A percentile compares a stretch with the other conserved stretches of the same genome.
Evolutionary conservation across 192 early-diverging fungal genomes (phyloP).

Genomic region (Rhizoclosmatium globosum): DNA sequence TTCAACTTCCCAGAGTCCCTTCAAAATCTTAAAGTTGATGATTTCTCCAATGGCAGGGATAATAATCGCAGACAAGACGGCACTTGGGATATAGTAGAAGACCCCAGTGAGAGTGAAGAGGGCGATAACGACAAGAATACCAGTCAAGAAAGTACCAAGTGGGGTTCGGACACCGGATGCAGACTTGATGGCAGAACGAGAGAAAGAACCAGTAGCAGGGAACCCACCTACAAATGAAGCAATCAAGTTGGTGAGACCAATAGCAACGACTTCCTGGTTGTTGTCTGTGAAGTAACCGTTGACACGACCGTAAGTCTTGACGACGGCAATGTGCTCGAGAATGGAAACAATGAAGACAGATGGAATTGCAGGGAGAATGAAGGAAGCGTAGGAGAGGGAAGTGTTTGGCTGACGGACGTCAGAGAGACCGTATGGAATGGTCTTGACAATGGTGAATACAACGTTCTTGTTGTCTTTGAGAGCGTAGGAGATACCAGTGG

Average conservation of each 20-base stretch:
- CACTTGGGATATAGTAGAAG: slow-evolving; percentile 87
- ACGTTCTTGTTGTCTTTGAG: slow-evolving; percentile 53
- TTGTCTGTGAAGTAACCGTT: slow-evolving; percentile 83
- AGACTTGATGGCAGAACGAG: slow-evolving; percentile 89
- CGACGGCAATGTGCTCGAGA: slow-evolving; percentile 90
- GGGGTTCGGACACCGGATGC: slow-evolving; percentile 89
- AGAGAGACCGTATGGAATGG: slow-evolving; percentile 79
- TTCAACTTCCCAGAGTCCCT: slow-evolving; percentile 22
- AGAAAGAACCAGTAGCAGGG: slow-evolving; percentile 92
- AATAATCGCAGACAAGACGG: slow-evolving; percentile 84
- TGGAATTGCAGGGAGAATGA: slow-evolving; percentile 48
- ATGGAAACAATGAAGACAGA: slow-evolving; percentile 79
- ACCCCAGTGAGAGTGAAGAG: slow-evolving; percentile 83
- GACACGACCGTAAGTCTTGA: slow-evolving; percentile 84
- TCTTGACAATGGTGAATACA: slow-evolving; percentile 69
- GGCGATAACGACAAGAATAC: slow-evolving; percentile 81
- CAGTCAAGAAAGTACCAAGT: slow-evolving; percentile 80
- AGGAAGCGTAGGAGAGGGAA: slow-evolving; percentile 57
- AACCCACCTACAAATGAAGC: slow-evolving; percentile 88
- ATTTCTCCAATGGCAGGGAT: slow-evolving; percentile 85
- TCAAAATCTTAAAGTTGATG: slow-evolving; percentile 63
- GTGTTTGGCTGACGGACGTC: slow-evolving; percentile 10
- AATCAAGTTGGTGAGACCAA: slow-evolving; percentile 85
- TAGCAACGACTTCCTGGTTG: slow-evolving; percentile 89
- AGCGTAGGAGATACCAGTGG: slow-evolving; percentile 74